Base-by-base conservation (phyloP, 345 rosid genomes). In the Dipteronia dyeriana region DNA sequence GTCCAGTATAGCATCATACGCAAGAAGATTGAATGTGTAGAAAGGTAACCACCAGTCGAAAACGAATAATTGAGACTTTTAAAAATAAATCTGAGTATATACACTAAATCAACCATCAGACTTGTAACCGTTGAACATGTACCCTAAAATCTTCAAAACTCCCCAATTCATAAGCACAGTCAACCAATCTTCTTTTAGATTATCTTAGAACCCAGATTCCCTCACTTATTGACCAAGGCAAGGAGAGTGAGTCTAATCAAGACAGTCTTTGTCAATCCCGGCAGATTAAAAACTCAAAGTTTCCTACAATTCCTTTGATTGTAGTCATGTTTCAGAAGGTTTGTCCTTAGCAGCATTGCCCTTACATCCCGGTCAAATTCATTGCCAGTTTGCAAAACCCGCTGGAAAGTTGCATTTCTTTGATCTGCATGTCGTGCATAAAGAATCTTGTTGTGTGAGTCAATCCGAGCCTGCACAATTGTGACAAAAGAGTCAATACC, bases 361-460 rank as follows among this genome's bases (percentile, higher is more conserved):
- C 91, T 88, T 49, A 88, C 96, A 86, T 97, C 98, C 82, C 83
- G 80, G 80, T 97, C 99, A 80, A 94, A 94, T 75, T 97, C 98
- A 29, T 76, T 74, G 78, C 99, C 99, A 66, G 97, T 97, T 84
- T 94, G 98, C 81, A 97, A 77, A 29, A 94, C 99, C 73, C 92
- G 91, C 66, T 97, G 98, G 86, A 94, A 94, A 13, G 99, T 97
- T 29, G 93, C 89, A 61, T 91, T 94, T 85, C 99, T 90, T 79
- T 97, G 99, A 86, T 97, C 98, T 0, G 99, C 98, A 83, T 94
- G 98, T 12, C 99, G 84, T 31, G 99, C 99, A 60, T 94, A 91
- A 47, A 97, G 90, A 85, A 97, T 84, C 80, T 97, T 94, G 90
- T 94, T 94, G 90, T 97, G 99, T 0, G 99, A 97, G 78, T 97